These are phyloP conservation scores for Xylaria curta DNA, from an alignment of 495 filamentous ascomycete species.

Conservation along the genomic window DNA sequence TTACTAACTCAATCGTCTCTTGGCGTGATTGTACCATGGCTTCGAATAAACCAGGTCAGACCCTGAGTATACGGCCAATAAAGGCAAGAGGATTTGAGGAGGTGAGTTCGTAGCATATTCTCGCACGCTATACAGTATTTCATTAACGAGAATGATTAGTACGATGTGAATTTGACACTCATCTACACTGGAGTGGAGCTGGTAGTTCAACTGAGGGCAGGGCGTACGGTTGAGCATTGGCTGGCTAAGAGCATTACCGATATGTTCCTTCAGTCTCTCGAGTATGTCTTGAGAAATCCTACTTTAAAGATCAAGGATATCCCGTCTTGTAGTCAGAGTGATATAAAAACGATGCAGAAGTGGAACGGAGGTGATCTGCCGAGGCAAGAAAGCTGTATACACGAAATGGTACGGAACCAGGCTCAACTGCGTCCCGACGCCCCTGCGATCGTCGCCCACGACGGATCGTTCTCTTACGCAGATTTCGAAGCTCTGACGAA, in stretches of 20 bases:
- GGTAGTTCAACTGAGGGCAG: not conserved
- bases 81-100: constrained; percentile 4
- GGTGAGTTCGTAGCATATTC: not conserved
- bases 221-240: not conserved
- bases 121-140: not conserved
- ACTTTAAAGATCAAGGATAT: not conserved
- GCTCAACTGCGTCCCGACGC: not conserved
- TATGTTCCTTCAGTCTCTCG: constrained; percentile 15
- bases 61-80: not conserved
- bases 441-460: constrained; percentile 20
- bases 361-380: constrained; percentile 15
- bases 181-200: constrained; percentile 6
- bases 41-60: not conserved
- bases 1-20: constrained; percentile 10
- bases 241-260: constrained; percentile 4
- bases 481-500: constrained; percentile 12
- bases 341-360: constrained; percentile 9
- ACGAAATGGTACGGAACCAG: constrained; percentile 19
- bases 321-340: not conserved
- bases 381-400: constrained; percentile 17
- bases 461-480: constrained; percentile 12
- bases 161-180: not conserved
- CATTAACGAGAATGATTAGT: not conserved
- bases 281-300: constrained; percentile 8
- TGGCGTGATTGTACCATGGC: not conserved